Evolutionary conservation across 768 basidiomycete species (phyloP).

Genomic region (Tricholoma bakamatsutake): DNA sequence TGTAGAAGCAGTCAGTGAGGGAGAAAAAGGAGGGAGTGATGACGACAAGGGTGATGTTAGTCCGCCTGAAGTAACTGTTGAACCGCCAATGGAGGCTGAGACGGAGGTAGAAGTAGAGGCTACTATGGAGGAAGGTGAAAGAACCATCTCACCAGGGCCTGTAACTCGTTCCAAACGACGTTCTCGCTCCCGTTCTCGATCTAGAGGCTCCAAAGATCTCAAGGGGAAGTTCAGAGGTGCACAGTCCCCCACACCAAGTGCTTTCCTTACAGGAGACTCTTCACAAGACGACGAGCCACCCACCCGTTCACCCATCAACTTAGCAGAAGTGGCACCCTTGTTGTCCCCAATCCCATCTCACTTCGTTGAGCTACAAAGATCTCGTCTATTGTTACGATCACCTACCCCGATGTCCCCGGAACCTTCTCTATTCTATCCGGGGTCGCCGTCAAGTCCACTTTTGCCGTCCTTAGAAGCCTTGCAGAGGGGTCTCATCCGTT

Average conservation of each 20-base stretch:
- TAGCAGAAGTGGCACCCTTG: slow-evolving; percentile 33
- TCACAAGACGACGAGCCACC: slow-evolving; percentile 60
- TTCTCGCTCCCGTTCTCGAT: slow-evolving; percentile 73
- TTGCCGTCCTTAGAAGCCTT: slow-evolving; percentile 72
- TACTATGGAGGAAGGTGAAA: slow-evolving; percentile 31
- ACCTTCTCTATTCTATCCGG: slow-evolving; percentile 55
- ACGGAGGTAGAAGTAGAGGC: slow-evolving; percentile 28
- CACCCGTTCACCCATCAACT: slow-evolving; percentile 27
- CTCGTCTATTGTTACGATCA: slow-evolving; percentile 39
- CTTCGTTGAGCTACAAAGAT: slow-evolving; percentile 48
- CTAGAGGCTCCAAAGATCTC: slow-evolving; percentile 70
- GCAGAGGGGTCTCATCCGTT: slow-evolving; percentile 75
- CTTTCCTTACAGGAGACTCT: slow-evolving; percentile 54
- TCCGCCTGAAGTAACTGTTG: slow-evolving; percentile 14
- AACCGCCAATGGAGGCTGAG: slow-evolving; percentile 13
- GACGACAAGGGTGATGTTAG: slow-evolving; percentile 30
- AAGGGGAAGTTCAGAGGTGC: slow-evolving; percentile 52
- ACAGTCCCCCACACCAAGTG: slow-evolving; percentile 39
- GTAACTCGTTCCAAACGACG: slow-evolving; percentile 55
- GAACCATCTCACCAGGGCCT: slow-evolving; percentile 39
- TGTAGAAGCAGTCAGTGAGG: slow-evolving; percentile 75
- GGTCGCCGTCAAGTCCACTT: slow-evolving; percentile 60
- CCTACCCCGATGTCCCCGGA: slow-evolving; percentile 51
- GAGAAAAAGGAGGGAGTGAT: slow-evolving; percentile 51
- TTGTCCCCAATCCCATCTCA: slow-evolving; percentile 48